Evolutionary conservation across 129 eudicot species (phyloP).

Genomic region (Saussurea involucrata): DNA sequence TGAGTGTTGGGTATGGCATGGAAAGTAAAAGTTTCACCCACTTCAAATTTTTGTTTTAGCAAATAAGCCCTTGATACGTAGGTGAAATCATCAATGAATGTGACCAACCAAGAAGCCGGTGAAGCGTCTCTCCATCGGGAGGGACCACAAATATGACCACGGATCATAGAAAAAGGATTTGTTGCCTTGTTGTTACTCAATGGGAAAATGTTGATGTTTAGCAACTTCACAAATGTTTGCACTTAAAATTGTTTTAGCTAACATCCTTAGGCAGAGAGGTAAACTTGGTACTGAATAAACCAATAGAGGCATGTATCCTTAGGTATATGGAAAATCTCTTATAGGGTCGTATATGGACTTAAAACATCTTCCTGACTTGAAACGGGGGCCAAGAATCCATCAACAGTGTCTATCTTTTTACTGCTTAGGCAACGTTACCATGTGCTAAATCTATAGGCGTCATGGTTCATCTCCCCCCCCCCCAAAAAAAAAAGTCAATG

Average conservation of each 20-base stretch:
- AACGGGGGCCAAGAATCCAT: neutral
- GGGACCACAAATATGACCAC: neutral
- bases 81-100: neutral
- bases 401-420: neutral
- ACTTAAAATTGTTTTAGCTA: neutral
- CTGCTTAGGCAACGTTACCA: too few relatives aligned
- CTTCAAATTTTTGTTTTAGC: neutral
- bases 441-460: too few relatives aligned
- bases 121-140: neutral
- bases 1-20: neutral
- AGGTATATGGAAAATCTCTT: neutral
- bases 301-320: neutral
- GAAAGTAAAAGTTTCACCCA: neutral
- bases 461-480: too few relatives aligned
- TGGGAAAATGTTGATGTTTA: neutral
- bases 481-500: too few relatives aligned
- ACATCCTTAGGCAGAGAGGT: neutral
- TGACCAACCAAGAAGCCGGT: neutral
- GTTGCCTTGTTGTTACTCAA: neutral
- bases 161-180: neutral
- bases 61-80: neutral
- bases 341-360: neutral
- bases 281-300: neutral
- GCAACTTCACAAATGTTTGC: neutral
- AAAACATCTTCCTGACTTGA: neutral